Conservation (phyloP, 768 basidiomycete genomes). For the Crucibulum laeve region DNA sequence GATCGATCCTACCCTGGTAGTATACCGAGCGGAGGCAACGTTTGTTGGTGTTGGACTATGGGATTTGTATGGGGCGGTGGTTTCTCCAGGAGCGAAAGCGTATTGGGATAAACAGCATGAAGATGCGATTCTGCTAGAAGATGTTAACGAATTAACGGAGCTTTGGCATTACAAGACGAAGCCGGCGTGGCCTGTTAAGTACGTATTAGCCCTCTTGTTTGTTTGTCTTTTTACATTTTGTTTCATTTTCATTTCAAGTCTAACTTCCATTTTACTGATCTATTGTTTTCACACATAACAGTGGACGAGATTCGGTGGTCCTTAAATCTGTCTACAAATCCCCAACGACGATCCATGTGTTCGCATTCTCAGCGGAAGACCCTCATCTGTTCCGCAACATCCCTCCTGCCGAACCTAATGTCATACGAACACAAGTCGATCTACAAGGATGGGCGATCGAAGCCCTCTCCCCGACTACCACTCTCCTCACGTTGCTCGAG, state of each 20-base stretch:
- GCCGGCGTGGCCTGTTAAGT: constrained; percentile 93
- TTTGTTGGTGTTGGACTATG: constrained; percentile 95
- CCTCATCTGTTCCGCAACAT: constrained; percentile 77
- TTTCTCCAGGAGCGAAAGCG: constrained; percentile 76
- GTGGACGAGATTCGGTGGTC: constrained; percentile 86
- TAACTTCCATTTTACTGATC: background rate
- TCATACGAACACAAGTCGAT: constrained; percentile 94
- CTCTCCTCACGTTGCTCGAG: constrained; percentile 87
- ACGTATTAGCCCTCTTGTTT: too few relatives aligned
- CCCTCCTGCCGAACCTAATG: constrained; percentile 62
- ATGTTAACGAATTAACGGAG: constrained; percentile 87
- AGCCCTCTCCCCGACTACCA: constrained; percentile 90
- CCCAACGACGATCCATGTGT: constrained; percentile 90
- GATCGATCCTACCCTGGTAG: constrained; percentile 93
- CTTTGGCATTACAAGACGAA: constrained; percentile 92
- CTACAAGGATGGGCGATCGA: constrained; percentile 99
- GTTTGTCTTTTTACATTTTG: constrained; percentile 2
- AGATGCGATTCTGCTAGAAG: constrained; percentile 80
- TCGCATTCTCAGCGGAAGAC: constrained; percentile 92
- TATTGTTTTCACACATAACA: constrained; percentile 28
- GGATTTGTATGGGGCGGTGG: constrained; percentile 88
- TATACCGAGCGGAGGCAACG: constrained; percentile 94
- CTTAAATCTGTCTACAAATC: constrained; percentile 97
- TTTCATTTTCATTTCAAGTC: constrained; percentile 9
- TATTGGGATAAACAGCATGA: constrained; percentile 92